Evolutionary conservation across 139 green algal genomes (phyloP).

Genomic region (Edaphochlamys debaryana): DNA sequence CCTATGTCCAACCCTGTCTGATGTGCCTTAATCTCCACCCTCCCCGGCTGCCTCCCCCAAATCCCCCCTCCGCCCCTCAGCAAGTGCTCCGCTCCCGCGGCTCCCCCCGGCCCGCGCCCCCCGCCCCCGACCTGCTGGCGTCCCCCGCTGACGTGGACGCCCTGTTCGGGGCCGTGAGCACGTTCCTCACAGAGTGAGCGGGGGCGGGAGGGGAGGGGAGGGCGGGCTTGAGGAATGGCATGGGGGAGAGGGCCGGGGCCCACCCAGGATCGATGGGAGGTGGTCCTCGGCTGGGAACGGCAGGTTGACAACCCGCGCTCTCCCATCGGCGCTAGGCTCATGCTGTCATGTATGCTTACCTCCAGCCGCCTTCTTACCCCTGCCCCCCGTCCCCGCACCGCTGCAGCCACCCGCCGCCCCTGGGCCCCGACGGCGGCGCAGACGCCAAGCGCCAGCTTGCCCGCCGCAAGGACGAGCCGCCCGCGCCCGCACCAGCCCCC

Average conservation of each 20-base stretch:
- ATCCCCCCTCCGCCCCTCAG: background rate
- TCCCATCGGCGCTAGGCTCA: too few relatives aligned
- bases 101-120: background rate
- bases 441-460: slow-evolving; percentile 1
- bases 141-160: slow-evolving; percentile 1
- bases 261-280: too few relatives aligned
- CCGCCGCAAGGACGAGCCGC: background rate
- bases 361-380: background rate
- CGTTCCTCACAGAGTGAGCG: slow-evolving; percentile 14
- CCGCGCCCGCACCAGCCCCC: too few relatives aligned
- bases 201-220: background rate
- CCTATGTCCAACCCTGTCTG: too few relatives aligned
- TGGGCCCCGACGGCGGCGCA: too few relatives aligned
- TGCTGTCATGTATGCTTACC: background rate
- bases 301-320: too few relatives aligned
- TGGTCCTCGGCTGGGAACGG: background rate
- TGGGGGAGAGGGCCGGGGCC: too few relatives aligned
- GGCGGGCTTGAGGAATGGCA: background rate
- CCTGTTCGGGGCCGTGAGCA: slow-evolving; percentile 1
- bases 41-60: background rate
- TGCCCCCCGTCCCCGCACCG: too few relatives aligned
- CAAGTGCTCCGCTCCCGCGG: slow-evolving; percentile 19
- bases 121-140: background rate
- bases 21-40: too few relatives aligned
- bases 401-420: too few relatives aligned